These are phyloP conservation scores for Trichosporon sp. DNA, from an alignment of 1,284 basidiomycete genomes.

Conservation along the genomic window DNA sequence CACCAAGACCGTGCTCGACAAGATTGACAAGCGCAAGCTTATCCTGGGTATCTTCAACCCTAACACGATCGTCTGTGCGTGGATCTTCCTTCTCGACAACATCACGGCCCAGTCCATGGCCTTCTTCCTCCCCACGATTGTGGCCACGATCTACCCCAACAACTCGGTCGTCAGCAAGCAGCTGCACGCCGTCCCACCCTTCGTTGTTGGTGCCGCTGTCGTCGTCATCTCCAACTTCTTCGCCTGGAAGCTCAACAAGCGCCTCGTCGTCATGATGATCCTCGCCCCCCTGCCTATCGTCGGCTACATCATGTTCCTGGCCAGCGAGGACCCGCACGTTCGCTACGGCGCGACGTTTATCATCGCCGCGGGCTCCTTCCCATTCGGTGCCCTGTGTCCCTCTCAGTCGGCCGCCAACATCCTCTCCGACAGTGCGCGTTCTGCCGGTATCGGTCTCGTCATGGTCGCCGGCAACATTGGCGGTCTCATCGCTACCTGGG, in stretches of 20 bases:
- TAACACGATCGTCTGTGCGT: slow-evolving; percentile 37
- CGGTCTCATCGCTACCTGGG: slow-evolving; percentile 23
- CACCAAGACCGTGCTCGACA: slow-evolving; percentile 44
- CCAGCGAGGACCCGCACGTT: slow-evolving; percentile 13
- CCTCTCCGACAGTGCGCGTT: slow-evolving; percentile 21
- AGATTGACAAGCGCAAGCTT: slow-evolving; percentile 37
- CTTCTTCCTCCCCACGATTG: slow-evolving; percentile 53
- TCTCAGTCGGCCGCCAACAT: slow-evolving; percentile 24
- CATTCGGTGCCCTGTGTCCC: slow-evolving; percentile 21
- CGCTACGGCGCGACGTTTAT: slow-evolving; percentile 26
- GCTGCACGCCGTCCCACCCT: slow-evolving; percentile 53
- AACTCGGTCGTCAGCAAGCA: slow-evolving; percentile 49
- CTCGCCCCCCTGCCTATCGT: slow-evolving; percentile 44
- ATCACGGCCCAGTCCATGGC: slow-evolving; percentile 50
- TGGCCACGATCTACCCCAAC: slow-evolving; percentile 52
- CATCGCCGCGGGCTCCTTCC: slow-evolving; percentile 20
- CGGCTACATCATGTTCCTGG: slow-evolving; percentile 45
- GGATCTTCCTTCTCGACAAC: slow-evolving; percentile 57
- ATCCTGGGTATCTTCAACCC: slow-evolving; percentile 38
- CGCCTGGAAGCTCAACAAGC: background rate
- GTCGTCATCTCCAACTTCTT: slow-evolving; percentile 20
- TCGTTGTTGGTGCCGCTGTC: slow-evolving; percentile 44
- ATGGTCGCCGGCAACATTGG: slow-evolving; percentile 23
- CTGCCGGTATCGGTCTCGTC: slow-evolving; percentile 7
- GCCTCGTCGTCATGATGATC: slow-evolving; percentile 26